Percentiles rank a stretch among this genome's conserved stretches.
Conservation (phyloP, 768 basidiomycete genomes). For the Auriscalpium vulgare region DNA sequence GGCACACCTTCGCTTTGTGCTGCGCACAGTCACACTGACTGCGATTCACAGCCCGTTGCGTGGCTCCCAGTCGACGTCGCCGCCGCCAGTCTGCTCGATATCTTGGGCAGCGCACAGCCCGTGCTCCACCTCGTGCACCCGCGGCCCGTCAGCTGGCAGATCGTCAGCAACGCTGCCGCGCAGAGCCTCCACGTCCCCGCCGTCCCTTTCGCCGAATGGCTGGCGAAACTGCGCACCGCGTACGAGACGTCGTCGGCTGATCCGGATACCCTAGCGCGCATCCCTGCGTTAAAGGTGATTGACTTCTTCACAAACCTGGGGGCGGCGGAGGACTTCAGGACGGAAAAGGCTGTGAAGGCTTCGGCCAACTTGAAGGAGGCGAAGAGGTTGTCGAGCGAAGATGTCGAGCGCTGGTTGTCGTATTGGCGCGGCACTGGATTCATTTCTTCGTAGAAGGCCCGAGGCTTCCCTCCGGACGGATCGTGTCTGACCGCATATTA, state of each 20-base stretch:
- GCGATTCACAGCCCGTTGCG: conserved; percentile 3
- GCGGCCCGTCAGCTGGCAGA: neutral
- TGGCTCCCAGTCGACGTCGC: conserved; percentile 9
- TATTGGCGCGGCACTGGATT: neutral
- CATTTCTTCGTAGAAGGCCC: neutral
- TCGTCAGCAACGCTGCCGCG: neutral
- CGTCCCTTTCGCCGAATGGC: conserved; percentile 2
- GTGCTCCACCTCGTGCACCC: conserved; percentile 9
- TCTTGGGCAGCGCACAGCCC: neutral
- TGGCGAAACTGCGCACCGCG: neutral
- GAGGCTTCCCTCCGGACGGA: too few species aligned
- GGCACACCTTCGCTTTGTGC: neutral
- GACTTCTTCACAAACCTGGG: neutral
- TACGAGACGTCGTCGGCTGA: neutral
- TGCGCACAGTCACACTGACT: neutral
- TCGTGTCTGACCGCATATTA: too few species aligned
- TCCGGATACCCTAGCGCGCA: neutral
- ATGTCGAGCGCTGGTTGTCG: neutral
- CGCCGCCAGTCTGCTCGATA: conserved; percentile 1
- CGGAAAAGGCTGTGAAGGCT: neutral
- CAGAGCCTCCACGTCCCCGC: neutral
- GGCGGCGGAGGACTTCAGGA: neutral
- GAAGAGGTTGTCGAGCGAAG: neutral
- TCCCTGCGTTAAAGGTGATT: neutral
- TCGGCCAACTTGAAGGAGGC: neutral